Evolutionary conservation across 208 protist genomes (phyloP), one percentile per base, ranked within the genome.

Genomic region (Leishmania amazonensis): DNA sequence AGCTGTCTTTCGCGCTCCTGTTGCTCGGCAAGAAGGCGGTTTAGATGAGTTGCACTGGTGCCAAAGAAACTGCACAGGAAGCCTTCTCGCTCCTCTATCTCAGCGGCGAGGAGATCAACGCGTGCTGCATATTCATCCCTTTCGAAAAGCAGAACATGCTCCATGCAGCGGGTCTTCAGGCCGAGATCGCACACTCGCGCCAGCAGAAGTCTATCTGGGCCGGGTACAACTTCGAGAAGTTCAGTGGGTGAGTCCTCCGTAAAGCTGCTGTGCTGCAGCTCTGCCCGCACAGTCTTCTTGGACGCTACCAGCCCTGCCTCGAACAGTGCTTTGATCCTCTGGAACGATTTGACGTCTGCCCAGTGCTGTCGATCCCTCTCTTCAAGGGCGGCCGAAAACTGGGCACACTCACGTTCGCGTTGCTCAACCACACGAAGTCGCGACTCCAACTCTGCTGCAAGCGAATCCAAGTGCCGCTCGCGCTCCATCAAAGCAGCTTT

Each of bases 341-440:
- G 60, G 38, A 79, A 82, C 8, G 49, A 28, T 42, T 70, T 80
- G 62, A 60, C 58, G 5, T 53, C n/a, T n/a, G 60, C 3, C 62
- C 78, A 75, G 47, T 81, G 76, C 21, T 70, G 73, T n/a, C 76
- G 62, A 54, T 75, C 74, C 53, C 78, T 80, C 38, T 49, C 45
- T 9, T 77, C 35, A 17, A 85, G 62, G 1, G 51, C 42, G 4
- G 78, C 28, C 0, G 74, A n/a, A 57, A 74, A 49, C 42, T 76
- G 73, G 1, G 72, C 51, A 15, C 74, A 79, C 5, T 71, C 73
- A 38, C 54, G 49, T 31, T 85, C 82, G 11, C 65, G 78, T 21
- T 57, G 64, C 47, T 85, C 73, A 49, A 81, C 47, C 53, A 62
- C 13, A 24, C n/a, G 45, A n/a, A 82, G 53, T 40, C 78, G 82